Percentiles rank a stretch among this genome's conserved stretches.
phyloP scores from a whole-genome alignment of 176 grass and related monocot genomes.

The Pontederia paniculata region DNA sequence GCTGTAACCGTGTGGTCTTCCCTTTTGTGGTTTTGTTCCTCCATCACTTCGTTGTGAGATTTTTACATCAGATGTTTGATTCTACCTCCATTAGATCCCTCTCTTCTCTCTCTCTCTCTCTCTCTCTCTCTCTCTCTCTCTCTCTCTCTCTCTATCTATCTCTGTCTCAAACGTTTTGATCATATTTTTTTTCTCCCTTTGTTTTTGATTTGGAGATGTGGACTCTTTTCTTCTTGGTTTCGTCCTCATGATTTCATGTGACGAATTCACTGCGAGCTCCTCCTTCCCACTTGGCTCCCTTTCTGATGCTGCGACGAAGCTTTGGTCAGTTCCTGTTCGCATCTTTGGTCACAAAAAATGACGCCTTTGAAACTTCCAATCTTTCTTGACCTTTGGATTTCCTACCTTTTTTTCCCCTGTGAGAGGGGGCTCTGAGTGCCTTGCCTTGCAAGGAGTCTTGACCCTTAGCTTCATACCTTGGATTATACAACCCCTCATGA shows the following conservation, averaged over 20 bases:
- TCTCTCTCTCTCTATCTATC: not conserved
- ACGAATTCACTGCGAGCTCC: not conserved
- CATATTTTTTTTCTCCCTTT: not conserved
- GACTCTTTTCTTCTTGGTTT: not conserved
- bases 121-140: no score
- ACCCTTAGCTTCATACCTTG: not conserved
- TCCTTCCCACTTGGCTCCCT: not conserved
- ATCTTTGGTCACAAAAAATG: constrained; percentile 71
- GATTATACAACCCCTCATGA: not conserved
- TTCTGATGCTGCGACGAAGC: not conserved
- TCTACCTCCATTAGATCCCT: constrained; percentile 2
- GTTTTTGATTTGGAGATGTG: not conserved
- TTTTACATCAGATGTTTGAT: constrained; percentile 6
- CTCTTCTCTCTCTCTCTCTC: no score
- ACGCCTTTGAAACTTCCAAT: constrained; percentile 21
- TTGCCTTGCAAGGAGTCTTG: not conserved
- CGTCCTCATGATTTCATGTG: constrained; percentile 10
- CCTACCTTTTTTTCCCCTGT: not conserved
- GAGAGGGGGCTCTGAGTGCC: not conserved
- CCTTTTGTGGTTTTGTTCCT: not conserved
- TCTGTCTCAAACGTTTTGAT: not conserved
- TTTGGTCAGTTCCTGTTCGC: not conserved
- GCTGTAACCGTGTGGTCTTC: not conserved
- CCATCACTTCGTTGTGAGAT: no score
- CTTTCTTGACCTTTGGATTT: constrained; percentile 13